Evolutionary conservation across 2,329 filamentous ascomycete genomes (phyloP).

Genomic region (Cordyceps pruinosa): DNA sequence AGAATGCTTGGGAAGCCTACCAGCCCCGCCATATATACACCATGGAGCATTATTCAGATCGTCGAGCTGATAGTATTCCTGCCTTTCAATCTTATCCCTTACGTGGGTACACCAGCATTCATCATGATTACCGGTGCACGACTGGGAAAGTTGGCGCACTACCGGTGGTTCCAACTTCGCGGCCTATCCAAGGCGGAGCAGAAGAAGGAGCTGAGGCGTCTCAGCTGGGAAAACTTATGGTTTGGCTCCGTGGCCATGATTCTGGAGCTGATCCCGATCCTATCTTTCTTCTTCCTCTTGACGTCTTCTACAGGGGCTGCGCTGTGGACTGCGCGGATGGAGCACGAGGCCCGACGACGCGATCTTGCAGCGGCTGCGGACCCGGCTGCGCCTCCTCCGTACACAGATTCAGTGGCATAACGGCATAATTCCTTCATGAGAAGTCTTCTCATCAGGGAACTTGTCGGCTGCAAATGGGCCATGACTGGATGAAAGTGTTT

Average conservation of each 20-base stretch:
- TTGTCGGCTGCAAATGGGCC: neutral
- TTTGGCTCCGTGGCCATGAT: constrained; percentile 82
- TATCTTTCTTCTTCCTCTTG: constrained; percentile 92
- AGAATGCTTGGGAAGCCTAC: constrained; percentile 79
- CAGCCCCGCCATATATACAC: constrained; percentile 68
- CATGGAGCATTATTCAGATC: constrained; percentile 88
- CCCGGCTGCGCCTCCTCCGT: constrained; percentile 8
- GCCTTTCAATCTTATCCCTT: constrained; percentile 81
- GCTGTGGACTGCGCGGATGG: constrained; percentile 76
- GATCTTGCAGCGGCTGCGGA: constrained; percentile 4
- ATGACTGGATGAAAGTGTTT: neutral
- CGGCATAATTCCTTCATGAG: no score
- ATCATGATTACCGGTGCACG: constrained; percentile 81
- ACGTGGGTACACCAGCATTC: constrained; percentile 77
- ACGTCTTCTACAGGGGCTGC: constrained; percentile 81
- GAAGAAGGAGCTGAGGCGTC: constrained; percentile 59
- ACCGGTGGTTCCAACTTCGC: constrained; percentile 79
- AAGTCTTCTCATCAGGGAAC: no score
- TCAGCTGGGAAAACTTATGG: constrained; percentile 82
- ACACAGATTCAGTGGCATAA: constrained; percentile 7
- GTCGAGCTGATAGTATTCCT: constrained; percentile 72
- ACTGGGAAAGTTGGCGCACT: constrained; percentile 82
- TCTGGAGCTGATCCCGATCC: constrained; percentile 77
- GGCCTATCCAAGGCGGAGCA: constrained; percentile 67
- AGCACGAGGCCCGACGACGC: constrained; percentile 43